Evolutionary conservation across 768 basidiomycete species (phyloP), one percentile per base, ranked within the genome.

Genomic region (Lanmaoa rubissima): DNA sequence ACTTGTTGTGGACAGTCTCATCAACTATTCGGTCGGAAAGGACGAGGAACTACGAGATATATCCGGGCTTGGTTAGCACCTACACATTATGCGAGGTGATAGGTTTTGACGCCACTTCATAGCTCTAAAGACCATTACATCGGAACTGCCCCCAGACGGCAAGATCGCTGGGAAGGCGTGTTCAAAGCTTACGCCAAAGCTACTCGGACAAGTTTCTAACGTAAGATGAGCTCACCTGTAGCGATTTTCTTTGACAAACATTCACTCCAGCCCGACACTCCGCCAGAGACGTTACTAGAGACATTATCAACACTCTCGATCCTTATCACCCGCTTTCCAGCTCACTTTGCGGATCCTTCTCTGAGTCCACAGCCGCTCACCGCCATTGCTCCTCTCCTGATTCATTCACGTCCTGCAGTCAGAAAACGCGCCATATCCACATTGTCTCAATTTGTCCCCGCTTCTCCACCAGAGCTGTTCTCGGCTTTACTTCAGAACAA

Each of bases 31-130:
- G 0, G 82, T 84, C 19, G 87, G 89, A 24, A 85, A 90, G 68
- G 94, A 98, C 52, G 95, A 98, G 65, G 94, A 97, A 63, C 76
- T 96, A 51, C 79, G 97, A 57, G 95, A 98, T 75, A 94, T 99
- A 53, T 93, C 95, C 10, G 88, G 88, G 43, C 82, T 98, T 53
- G 96, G 95, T 97, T 49, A 16, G 65, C 28, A 24, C 35, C 16
- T 11, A 8, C 16, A n/a, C 13, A 1, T 44, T 26, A 19, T 31
- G 16, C 11, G 12, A 36, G 14, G 9, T 10, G 41, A 38, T 38
- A 1, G 19, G 31, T 41, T 34, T 31, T 55, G 46, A 69, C 58
- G 47, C 48, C 58, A 48, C 50, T 28, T 41, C 45, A 17, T 63
- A 95, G 96, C 94, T 5, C 78, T 99, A 55, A 98, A 98, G 76